Evolutionary conservation across 768 basidiomycete genomes (phyloP), one percentile per base, ranked within the genome.

Genomic region (Suillus tomentosus): DNA sequence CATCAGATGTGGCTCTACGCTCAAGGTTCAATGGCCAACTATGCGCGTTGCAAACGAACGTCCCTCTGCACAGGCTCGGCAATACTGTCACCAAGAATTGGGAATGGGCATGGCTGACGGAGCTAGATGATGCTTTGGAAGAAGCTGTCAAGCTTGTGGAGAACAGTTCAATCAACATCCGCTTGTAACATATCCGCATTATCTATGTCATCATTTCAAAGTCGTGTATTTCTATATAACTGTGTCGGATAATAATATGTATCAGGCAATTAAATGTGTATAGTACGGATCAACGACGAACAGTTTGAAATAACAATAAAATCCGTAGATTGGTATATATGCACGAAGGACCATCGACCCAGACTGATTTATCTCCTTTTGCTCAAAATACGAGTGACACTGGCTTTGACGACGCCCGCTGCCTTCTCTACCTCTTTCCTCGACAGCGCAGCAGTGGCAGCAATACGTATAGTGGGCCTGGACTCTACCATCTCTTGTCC

Each of bases 401-500:
- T 89, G 37, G 81, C 80, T 79, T 90, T 93, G 63, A 99, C 76
- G 22, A 91, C 83, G 27, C 78, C 79, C 7, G 88, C 86, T 3
- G 95, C 92, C 80, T 94, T 96, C 82, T 97, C 95, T 62, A 88
- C 86, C 70, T 99, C 97, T 79, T 96, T 96, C 83, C 82, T 90
- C 31, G 88, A 88, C 67, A 98, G 74, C 15, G 87, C 94, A 15
- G 88, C 85, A 5, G 85, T 89, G 66, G 96, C 78, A 27, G 90
- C 89, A n/a, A 99, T 79, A 65, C 93, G 85, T 65, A 99, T 87
- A 69, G 91, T 93, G 43, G 97, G 95, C 54, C 88, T 82, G 17
- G 87, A 83, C 74, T 97, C 94, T 17, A 85, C 79, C 66, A 86
- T 79, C 81, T 99, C 96, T 77, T 97, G 95, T 6, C 89, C 87